A percentile compares a stretch with the other conserved stretches of the same genome.
Evolutionary conservation across 1,284 basidiomycete genomes (phyloP).

Genomic region (Cerioporus squamosus): DNA sequence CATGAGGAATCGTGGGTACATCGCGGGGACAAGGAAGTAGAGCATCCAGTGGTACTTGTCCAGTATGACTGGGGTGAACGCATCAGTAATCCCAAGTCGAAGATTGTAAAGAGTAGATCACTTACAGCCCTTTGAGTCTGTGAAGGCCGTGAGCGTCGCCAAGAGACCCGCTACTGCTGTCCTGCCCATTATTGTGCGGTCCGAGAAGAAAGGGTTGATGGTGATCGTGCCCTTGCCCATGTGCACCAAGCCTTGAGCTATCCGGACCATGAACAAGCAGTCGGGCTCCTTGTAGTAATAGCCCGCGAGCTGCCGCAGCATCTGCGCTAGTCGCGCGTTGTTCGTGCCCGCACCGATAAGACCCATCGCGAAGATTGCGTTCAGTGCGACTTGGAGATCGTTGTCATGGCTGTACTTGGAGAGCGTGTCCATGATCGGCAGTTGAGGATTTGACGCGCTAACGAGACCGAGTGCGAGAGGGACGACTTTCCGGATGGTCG

Average conservation of each 20-base stretch:
- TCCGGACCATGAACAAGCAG: constrained; percentile 95
- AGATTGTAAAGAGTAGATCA: constrained; percentile 24
- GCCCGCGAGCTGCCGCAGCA: constrained; percentile 94
- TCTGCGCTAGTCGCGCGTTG: constrained; percentile 96
- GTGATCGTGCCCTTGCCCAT: constrained; percentile 99
- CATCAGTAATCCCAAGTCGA: neutral
- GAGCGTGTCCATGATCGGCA: constrained; percentile 95
- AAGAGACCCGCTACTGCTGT: constrained; percentile 93
- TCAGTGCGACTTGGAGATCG: constrained; percentile 94
- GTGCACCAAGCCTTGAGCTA: constrained; percentile 96
- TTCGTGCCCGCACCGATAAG: constrained; percentile 98
- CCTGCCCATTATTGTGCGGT: constrained; percentile 89
- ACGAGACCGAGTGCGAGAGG: constrained; percentile 95
- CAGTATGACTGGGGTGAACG: constrained; percentile 69
- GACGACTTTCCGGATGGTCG: constrained; percentile 90
- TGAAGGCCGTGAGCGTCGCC: constrained; percentile 89
- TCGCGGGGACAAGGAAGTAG: constrained; percentile 92
- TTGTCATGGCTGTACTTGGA: constrained; percentile 99
- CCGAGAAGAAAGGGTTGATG: constrained; percentile 97
- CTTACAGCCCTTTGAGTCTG: constrained; percentile 91
- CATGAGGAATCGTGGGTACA: constrained; percentile 99
- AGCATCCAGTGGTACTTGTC: constrained; percentile 99
- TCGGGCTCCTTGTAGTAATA: constrained; percentile 99
- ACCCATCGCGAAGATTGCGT: constrained; percentile 99
- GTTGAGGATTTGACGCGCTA: constrained; percentile 94